phyloP scores from a whole-genome alignment of 257 asterid genomes.

The Rehmannia glutinosa region DNA sequence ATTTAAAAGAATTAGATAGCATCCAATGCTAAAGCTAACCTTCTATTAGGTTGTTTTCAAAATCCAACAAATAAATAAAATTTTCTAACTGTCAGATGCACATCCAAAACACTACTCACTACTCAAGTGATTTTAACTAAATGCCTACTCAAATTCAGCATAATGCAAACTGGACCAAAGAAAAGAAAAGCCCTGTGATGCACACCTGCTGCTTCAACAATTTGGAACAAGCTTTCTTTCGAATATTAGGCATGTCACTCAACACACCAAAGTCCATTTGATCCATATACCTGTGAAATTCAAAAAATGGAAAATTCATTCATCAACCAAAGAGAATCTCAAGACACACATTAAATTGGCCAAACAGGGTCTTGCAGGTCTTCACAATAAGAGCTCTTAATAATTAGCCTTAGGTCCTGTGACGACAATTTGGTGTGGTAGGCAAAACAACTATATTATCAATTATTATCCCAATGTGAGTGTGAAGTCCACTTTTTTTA shows the following conservation, averaged over 20 bases:
- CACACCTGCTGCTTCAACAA: slow-evolving; percentile 73
- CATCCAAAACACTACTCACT: not conserved
- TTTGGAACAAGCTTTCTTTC: slow-evolving; percentile 58
- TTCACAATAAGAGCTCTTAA: not conserved
- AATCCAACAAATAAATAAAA: too few relatives aligned
- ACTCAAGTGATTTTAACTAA: too few relatives aligned
- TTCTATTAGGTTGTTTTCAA: too few relatives aligned
- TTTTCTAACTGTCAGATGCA: not conserved
- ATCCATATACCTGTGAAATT: slow-evolving; percentile 57
- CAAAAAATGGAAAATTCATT: not conserved
- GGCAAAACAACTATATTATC: not conserved
- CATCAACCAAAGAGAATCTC: not conserved
- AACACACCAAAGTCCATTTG: slow-evolving; percentile 71
- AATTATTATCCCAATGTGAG: too few relatives aligned
- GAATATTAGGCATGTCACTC: slow-evolving; percentile 72
- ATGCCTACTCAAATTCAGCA: not conserved
- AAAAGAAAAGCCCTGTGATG: slow-evolving; percentile 25
- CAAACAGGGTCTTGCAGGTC: not conserved
- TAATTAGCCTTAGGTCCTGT: not conserved
- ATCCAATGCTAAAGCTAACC: too few relatives aligned
- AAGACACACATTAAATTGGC: not conserved
- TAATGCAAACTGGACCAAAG: not conserved
- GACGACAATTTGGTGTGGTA: not conserved
- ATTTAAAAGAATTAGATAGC: too few relatives aligned
- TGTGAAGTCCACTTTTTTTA: too few relatives aligned